Evolutionary conservation across 2,329 filamentous ascomycete genomes (phyloP), one percentile per base, ranked within the genome.

Genomic region (Cytospora piceae): DNA sequence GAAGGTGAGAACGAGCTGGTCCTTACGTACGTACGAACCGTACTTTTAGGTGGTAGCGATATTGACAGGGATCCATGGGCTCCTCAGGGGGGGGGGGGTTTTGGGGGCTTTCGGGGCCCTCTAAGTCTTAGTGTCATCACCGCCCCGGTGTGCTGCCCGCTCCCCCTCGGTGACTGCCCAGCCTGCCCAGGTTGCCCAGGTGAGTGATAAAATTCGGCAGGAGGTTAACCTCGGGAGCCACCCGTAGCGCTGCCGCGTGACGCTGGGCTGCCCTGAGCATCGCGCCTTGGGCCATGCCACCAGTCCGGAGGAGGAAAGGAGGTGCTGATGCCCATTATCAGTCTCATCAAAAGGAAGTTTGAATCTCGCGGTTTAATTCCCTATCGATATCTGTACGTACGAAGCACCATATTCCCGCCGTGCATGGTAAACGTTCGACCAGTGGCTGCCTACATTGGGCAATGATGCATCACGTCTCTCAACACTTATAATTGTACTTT

Each of bases 1-100:
- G 34, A 37, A 37, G 34, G 34, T 37, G 14, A 37, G 34, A 37
- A 4, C 34, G 34, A 37, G 12, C 34, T 37, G 11, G 34, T 37
- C 7, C 12, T 37, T 37, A 37, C 34, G 34, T 34, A 34, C 32
- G 32, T 2, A 32, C 32, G 8, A 12, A 20, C 7, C n/a, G 42
- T 42, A 42, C 39, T n/a, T 46, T 9, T 46, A 22, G 20, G 42
- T 24, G 7, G n/a, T 24, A 49, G 46, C n/a, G 9, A 49, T 49
- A 49, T 49, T 14, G 46, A 49, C 46, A 49, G 46, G 46, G 46
- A 49, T 49, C 46, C n/a, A n/a, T n/a, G n/a, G n/a, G n/a, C n/a
- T n/a, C 20, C 46, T 49, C 46, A 49, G 46, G 46, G 46, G 46
- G n/a, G 32, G 32, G 34, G 11, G 2, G 34, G 11, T 34, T 34